These are phyloP conservation scores for Penstemon newberryi DNA, from an alignment of 257 asterid genomes.

Conservation along the genomic window DNA sequence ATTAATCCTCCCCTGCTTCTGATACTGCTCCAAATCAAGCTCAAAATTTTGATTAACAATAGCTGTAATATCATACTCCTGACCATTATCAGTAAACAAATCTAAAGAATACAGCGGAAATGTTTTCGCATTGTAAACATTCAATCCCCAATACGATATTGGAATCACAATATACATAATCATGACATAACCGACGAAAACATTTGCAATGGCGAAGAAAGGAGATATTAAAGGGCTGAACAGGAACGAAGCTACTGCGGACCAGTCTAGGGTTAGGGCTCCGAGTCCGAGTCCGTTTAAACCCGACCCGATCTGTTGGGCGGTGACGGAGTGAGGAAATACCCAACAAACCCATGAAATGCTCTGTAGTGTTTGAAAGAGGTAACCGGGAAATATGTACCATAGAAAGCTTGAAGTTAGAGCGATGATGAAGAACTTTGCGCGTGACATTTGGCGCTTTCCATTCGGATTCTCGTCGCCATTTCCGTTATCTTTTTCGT, in stretches of 20 bases:
- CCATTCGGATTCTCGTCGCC: conserved; percentile 20
- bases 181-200: conserved; percentile 53
- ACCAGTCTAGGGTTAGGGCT: conserved; percentile 71
- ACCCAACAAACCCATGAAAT: conserved; percentile 88
- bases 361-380: conserved; percentile 62
- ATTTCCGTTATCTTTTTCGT: conserved; percentile 46
- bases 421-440: conserved; percentile 69
- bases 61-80: conserved; percentile 41
- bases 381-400: conserved; percentile 64
- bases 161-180: conserved; percentile 63
- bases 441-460: conserved; percentile 40
- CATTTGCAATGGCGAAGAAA: conserved; percentile 74
- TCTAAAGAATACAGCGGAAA: conserved; percentile 62
- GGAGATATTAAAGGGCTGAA: conserved; percentile 75
- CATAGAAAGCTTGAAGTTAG: conserved; percentile 64
- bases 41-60: conserved; percentile 53
- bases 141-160: conserved; percentile 69
- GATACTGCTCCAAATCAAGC: conserved; percentile 49
- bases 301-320: conserved; percentile 81
- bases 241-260: conserved; percentile 65
- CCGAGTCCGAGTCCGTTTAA: conserved; percentile 67
- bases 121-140: conserved; percentile 53
- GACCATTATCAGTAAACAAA: conserved; percentile 57
- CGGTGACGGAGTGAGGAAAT: conserved; percentile 70
- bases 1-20: conserved; percentile 55